Conservation (phyloP, 2,329 filamentous ascomycete genomes). For the Ceratocystis destructans region DNA sequence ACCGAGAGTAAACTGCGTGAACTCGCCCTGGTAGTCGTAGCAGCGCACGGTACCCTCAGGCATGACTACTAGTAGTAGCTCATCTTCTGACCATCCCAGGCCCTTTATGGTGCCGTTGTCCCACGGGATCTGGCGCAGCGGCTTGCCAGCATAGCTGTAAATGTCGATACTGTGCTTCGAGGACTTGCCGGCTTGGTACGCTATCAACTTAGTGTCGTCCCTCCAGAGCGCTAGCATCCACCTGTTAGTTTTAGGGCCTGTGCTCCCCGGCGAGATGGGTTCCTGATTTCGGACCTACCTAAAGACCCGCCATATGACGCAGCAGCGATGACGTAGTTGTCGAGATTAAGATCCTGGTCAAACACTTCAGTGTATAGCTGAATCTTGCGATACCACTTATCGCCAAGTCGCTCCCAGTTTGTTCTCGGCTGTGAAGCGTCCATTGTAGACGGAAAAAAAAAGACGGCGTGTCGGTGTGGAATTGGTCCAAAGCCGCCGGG, state of each 20-base stretch:
- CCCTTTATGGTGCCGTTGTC: slow-evolving; percentile 78
- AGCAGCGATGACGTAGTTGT: slow-evolving; percentile 83
- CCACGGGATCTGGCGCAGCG: slow-evolving; percentile 77
- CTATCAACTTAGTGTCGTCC: slow-evolving; percentile 71
- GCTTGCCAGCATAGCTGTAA: slow-evolving; percentile 83
- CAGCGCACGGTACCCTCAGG: slow-evolving; percentile 82
- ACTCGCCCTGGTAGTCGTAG: slow-evolving; percentile 88
- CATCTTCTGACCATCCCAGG: slow-evolving; percentile 92
- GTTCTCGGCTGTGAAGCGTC: slow-evolving; percentile 55
- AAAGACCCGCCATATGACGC: slow-evolving; percentile 89
- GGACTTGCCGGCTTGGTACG: slow-evolving; percentile 57
- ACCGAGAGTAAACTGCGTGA: slow-evolving; percentile 84
- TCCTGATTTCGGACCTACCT: slow-evolving; percentile 42
- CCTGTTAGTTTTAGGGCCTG: neutral
- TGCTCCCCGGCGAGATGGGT: slow-evolving; percentile 1
- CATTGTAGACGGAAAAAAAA: slow-evolving; percentile 29
- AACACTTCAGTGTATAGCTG: slow-evolving; percentile 89
- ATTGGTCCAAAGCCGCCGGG: neutral
- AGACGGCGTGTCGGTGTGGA: neutral
- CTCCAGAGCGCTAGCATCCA: slow-evolving; percentile 61
- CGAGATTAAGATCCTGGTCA: slow-evolving; percentile 82
- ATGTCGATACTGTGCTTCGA: slow-evolving; percentile 80
- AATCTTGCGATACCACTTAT: slow-evolving; percentile 89
- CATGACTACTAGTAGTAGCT: slow-evolving; percentile 77
- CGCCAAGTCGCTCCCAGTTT: slow-evolving; percentile 88